Evolutionary conservation across 495 filamentous ascomycete genomes (phyloP), one percentile per base, ranked within the genome.

Genomic region (Xylaria castorea): DNA sequence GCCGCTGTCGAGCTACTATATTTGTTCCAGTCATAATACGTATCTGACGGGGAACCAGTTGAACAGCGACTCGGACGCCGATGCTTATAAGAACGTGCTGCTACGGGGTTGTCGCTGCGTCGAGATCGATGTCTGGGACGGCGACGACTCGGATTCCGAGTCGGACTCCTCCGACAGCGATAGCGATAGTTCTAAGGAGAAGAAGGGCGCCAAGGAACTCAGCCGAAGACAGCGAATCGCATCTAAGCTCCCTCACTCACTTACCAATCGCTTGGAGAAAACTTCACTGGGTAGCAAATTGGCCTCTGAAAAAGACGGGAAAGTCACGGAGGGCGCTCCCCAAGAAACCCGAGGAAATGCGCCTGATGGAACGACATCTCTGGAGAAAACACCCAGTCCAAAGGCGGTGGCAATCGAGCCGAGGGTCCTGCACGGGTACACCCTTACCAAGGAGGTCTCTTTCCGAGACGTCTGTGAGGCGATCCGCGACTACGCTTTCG

Each of bases 101-200:
- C 81, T 90, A 12, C 87, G 90, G 30, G 94, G 95, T n/a, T 96
- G 95, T 73, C 90, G 95, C 22, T 97, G 94, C 71, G 93, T 98
- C 65, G 95, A 98, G 83, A 94, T 98, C 71, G 95, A 98, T 76
- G 94, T 97, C 9, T 97, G 94, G 93, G 93, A 98, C 78, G 95
- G 95, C 16, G 89, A 94, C 51, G 83, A 86, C 30, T 80, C 83
- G 3, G 82, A 83, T 55, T 77, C 76, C 40, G 84, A 85, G 14
- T 75, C 75, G 7, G 80, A 81, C 25, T 73, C 78, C 40, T 76
- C 68, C 1, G 70, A 70, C 32, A 77, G 74, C 44, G 68, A 75
- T 27, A 79, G 77, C 62, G 80, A 78, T 16, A 72, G 71, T 9
- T 36, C 72, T 1, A 73, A 46, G 36, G 75, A 74, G 68, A 76